Base-by-base conservation (phyloP, 805 yeast species). In the Cyberlindnera saturnus region DNA sequence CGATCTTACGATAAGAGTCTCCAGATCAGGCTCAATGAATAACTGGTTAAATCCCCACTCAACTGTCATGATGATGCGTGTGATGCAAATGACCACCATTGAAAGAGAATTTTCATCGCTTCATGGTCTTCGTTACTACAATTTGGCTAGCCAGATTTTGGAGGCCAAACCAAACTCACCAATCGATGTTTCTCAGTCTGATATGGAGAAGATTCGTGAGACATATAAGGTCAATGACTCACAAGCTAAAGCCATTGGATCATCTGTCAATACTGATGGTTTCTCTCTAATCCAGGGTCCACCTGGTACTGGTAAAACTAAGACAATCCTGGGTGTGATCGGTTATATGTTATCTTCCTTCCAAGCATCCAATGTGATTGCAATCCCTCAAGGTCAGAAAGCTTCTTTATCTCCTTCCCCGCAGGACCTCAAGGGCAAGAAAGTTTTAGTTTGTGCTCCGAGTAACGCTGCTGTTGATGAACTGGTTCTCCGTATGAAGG, bases 381-480 rank as follows among this genome's bases (percentile, higher is more conserved):
- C 63, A 3, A 54, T 61, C 5, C 67, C 74, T 11, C 38, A 7
- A 33, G 51, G 34, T 32, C 60, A 18, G 40, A 51, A 43, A 16
- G 43, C 32, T 10, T 17, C 41, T 9, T 36, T 23, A 2, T 35
- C 43, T 5, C 16, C 43, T 6, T 15, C 28, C 3, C n/a, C 19
- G n/a, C 13, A 26, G 17, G 16, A 8, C 10, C 34, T 45, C 7
- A 63, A 62, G 28, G 66, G 64, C 26, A 71, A 77, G 31, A 86
- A 86, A 45, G 77, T 93, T 1, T 66, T 93, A 40, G 79, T 93
- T 16, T 95, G 99, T 74, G 98, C 99, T 1, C 99, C 99, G 3
- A 87, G 96, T 60, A 93, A 93, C 67, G 99, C 99, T 1, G 99
- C 99, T 13, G 96, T 93, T 4, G 99, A 93, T 65, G 99, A 95